Percentiles rank a stretch among this genome's conserved stretches.
phyloP scores from a whole-genome alignment of 2,329 filamentous ascomycete genomes.

The Neonectria ditissima region DNA sequence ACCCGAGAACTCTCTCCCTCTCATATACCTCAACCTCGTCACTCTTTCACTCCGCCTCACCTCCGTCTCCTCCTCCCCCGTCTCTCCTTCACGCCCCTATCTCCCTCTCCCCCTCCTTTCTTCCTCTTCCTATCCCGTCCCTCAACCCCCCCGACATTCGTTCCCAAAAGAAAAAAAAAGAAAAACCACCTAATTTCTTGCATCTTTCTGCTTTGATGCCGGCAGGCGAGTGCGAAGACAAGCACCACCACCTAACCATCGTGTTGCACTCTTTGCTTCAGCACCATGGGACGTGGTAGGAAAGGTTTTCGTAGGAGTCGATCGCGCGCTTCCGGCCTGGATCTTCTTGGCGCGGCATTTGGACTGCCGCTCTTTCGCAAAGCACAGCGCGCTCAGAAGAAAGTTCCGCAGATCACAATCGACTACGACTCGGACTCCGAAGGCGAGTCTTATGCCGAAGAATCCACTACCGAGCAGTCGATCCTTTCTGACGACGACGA shows the following conservation, averaged over 20 bases:
- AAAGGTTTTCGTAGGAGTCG: constrained; percentile 28
- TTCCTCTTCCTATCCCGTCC: neutral
- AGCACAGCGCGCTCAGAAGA: constrained; percentile 20
- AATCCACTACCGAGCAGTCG: neutral
- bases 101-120: neutral
- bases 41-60: neutral
- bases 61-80: neutral
- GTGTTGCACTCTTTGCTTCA: constrained; percentile 8
- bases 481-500: constrained; percentile 10
- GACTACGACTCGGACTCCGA: constrained; percentile 17
- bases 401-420: constrained; percentile 12
- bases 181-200: neutral
- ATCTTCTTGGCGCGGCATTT: constrained; percentile 45
- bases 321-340: constrained; percentile 36
- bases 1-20: neutral
- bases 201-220: constrained; percentile 4
- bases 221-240: neutral
- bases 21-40: neutral
- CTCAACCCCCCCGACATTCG: neutral
- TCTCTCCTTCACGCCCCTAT: neutral
- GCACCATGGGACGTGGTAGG: constrained; percentile 39
- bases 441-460: neutral
- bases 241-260: neutral
- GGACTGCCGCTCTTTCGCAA: constrained; percentile 41
- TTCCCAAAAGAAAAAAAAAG: neutral